Evolutionary conservation across 768 basidiomycete genomes (phyloP), one percentile per base, ranked within the genome.

Genomic region (Cystobasidium tubakii): DNA sequence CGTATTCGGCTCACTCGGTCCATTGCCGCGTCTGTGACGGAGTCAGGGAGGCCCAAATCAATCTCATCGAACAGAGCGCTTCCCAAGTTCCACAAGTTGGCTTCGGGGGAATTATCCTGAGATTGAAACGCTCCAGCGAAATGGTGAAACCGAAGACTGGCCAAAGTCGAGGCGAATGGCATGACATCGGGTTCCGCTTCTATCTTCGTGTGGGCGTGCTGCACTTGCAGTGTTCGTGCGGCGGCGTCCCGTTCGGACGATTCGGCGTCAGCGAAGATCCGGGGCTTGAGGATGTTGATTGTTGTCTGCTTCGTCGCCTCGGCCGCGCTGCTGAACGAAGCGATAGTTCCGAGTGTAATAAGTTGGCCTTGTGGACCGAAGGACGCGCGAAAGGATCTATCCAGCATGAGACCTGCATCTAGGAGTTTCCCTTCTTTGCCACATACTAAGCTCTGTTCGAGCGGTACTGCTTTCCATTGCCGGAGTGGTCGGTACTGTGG

Each of bases 21-120:
- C 10, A 50, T 2, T 33, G 36, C n/a, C 17, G 6, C 4, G 13
- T 33, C 62, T 1, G 86, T 84, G 50, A 87, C 84, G 7, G 84
- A 82, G 25, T 82, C 82, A 25, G 83, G 84, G 0, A 94, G 82
- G 19, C 83, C 83, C 34, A 90, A 85, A 75, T 89, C 86, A 62
- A 95, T 85, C 23, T 86, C 85, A 81, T 98, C 96, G 79, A 97
- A 99, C 0, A 99, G 83, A 0, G 91, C 90, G 23, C 85, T 85
- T 1, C 91, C 93, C 0, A 98, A 87, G n/a, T 89, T 88, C 83
- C 93, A 97, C 43, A 97, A 81, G 9, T 85, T 85, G 0, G 92
- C 90, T 77, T 92, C 89, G 76, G 86, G 86, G 0, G 89, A 86
- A 7, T 84, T 83, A 77, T 95, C 90, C 27, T 87, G 86, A 4